These are phyloP conservation scores for Xylariaceae sp. DNA, from an alignment of 2,329 filamentous ascomycete species.

Conservation along the genomic window DNA sequence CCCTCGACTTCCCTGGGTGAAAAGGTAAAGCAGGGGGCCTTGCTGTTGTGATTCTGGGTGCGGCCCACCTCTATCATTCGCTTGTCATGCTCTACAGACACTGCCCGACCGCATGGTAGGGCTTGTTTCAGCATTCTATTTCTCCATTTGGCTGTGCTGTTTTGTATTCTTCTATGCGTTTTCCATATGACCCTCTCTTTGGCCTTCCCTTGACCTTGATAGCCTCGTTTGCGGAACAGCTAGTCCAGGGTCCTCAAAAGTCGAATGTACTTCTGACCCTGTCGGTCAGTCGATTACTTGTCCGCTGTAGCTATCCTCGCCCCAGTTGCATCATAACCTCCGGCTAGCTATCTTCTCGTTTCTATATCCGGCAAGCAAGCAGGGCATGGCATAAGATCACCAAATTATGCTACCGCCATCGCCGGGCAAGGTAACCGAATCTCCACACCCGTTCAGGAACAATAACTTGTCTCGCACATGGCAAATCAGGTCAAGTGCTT, in stretches of 20 bases:
- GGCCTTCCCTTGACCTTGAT: constrained; percentile 29
- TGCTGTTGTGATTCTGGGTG: constrained; percentile 34
- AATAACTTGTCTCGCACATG: constrained; percentile 51
- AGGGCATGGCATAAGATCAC: constrained; percentile 59
- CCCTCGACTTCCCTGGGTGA: constrained; percentile 33
- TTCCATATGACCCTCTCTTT: constrained; percentile 41
- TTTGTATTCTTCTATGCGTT: constrained; percentile 46
- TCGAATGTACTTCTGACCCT: constrained; percentile 42
- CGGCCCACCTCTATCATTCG: constrained; percentile 39
- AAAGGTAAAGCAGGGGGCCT: constrained; percentile 34
- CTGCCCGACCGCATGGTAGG: constrained; percentile 47
- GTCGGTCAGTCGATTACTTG: constrained; percentile 37
- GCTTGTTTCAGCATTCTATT: constrained; percentile 48
- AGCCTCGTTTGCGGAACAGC: constrained; percentile 31
- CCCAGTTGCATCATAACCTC: constrained; percentile 47
- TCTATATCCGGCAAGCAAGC: constrained; percentile 56
- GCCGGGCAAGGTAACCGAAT: constrained; percentile 49
- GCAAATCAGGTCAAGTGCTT: constrained; percentile 52
- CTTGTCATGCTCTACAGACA: constrained; percentile 42
- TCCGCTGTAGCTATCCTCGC: constrained; percentile 40
- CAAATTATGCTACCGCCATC: constrained; percentile 61
- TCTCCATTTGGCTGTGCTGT: constrained; percentile 42
- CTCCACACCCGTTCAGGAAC: constrained; percentile 50
- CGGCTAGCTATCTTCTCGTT: constrained; percentile 46
- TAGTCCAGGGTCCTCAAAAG: constrained; percentile 35